Conservation (phyloP, 1,284 basidiomycete genomes). For the Tranzscheliella williamsii region DNA sequence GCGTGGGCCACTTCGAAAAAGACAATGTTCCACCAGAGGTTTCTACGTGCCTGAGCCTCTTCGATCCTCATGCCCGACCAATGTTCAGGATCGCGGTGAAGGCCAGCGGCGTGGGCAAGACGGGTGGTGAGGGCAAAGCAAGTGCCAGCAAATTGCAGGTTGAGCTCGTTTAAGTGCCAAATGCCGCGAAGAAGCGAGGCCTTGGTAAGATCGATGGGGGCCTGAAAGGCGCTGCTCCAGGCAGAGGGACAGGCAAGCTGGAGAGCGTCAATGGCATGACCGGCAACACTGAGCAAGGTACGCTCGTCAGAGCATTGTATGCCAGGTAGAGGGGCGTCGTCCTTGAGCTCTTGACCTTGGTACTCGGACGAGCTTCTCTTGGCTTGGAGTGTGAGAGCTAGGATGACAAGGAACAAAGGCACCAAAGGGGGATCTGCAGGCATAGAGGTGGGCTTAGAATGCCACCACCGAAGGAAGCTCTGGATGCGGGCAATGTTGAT, state of each 20-base stretch:
- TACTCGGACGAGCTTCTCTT: conserved; percentile 34
- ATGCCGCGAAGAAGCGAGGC: conserved; percentile 46
- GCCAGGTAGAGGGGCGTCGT: conserved; percentile 24
- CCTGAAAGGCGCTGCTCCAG: conserved; percentile 47
- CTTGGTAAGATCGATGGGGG: conserved; percentile 51
- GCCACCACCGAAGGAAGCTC: conserved; percentile 51
- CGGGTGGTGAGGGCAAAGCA: conserved; percentile 47
- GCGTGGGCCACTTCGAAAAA: conserved; percentile 38
- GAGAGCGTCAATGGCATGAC: conserved; percentile 44
- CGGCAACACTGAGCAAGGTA: conserved; percentile 45
- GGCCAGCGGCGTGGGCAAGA: conserved; percentile 48
- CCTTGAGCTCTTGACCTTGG: conserved; percentile 16
- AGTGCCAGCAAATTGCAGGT: conserved; percentile 46
- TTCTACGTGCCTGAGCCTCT: conserved; percentile 46
- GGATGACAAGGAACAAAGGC: conserved; percentile 46
- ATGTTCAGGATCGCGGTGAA: conserved; percentile 47
- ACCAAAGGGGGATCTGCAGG: conserved; percentile 51
- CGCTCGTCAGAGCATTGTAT: conserved; percentile 42
- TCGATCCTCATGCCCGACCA: conserved; percentile 48
- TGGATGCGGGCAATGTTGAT: conserved; percentile 48
- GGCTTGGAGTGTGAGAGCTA: conserved; percentile 49
- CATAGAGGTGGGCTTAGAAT: conserved; percentile 46
- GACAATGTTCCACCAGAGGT: conserved; percentile 48
- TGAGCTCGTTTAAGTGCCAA: conserved; percentile 51
- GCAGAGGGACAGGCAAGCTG: conserved; percentile 49